These are phyloP conservation scores for Triticum turgidum DNA, from an alignment of 176 grass and related monocot genomes.

Conservation along the genomic window DNA sequence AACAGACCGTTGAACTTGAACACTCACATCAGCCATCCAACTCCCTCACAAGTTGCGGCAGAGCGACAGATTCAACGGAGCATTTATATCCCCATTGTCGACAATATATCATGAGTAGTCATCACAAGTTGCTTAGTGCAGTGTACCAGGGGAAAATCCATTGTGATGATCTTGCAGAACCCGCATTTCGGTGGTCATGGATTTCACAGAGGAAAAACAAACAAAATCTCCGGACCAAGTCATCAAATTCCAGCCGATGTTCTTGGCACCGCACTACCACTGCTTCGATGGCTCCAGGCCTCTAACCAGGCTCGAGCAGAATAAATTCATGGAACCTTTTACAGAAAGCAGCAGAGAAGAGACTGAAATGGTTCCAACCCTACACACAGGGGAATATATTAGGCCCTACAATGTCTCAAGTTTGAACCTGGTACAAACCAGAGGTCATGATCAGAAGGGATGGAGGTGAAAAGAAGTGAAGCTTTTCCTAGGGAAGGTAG, in stretches of 20 bases:
- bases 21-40: neutral
- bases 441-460: slow-evolving; percentile 34
- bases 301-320: slow-evolving; percentile 30
- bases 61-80: slow-evolving; percentile 22
- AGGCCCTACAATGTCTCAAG: slow-evolving; percentile 34
- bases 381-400: slow-evolving; percentile 39
- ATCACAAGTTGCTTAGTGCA: neutral
- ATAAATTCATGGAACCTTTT: slow-evolving; percentile 39
- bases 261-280: slow-evolving; percentile 38
- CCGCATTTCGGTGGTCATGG: neutral
- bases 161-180: too few species aligned
- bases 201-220: slow-evolving; percentile 1
- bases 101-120: neutral
- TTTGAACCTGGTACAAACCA: slow-evolving; percentile 27
- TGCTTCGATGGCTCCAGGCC: slow-evolving; percentile 25
- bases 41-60: slow-evolving; percentile 10
- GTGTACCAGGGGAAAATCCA: slow-evolving; percentile 12
- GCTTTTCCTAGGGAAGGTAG: slow-evolving; percentile 37
- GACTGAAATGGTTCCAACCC: slow-evolving; percentile 39
- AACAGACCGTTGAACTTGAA: neutral
- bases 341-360: slow-evolving; percentile 39
- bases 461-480: slow-evolving; percentile 32
- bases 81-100: slow-evolving; percentile 9
- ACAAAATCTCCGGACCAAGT: neutral
- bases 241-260: slow-evolving; percentile 30